Base-by-base conservation (phyloP, 2,329 filamentous ascomycete genomes). In the Pseudocercospora vitis region DNA sequence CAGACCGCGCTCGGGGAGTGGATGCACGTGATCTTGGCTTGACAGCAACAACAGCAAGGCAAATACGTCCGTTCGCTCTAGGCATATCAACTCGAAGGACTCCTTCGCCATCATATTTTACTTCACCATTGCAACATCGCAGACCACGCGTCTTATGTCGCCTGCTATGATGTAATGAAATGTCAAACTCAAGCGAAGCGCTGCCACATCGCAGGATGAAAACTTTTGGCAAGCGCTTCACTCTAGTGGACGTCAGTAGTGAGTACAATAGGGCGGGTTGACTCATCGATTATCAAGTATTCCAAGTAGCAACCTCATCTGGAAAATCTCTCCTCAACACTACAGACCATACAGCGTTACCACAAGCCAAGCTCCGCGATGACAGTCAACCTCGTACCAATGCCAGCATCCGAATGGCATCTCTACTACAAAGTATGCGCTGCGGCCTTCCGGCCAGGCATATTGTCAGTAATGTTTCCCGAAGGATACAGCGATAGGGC, bases 401-500 rank as follows among this genome's bases (percentile, higher is more conserved):
- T 68, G 52, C 54, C 55, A 5, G 56, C 56, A 1, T 40, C 57
- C 23, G 68, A 69, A 52, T 53, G 62, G 42, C 48, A 55, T 23
- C 53, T 61, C 21, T 63, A 64, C 53, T 44, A 53, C 35, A 55
- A 60, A 16, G 48, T 70, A 42, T 60, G 56, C 19, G 46, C 46
- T 12, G 52, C 59, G 7, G 63, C 68, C 46, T 70, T 70, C 54
- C 37, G 37, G 3, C 58, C 59, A 5, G 67, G 63, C 23, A 58
- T 71, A 29, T 62, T 62, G 40, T 57, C 57, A 14, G 45, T 69
- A 33, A 60, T 70, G 49, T 70, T 59, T 44, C 66, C 67, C 28
- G 52, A 63, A 24, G 68, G 66, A 47, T 55, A 57, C 23, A 56
- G 58, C 14, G 37, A 56, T 4, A 52, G 50, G 11, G 57, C 53